These are phyloP conservation scores for Rosa lucieae DNA, from an alignment of 306 rosid genomes.

Conservation along the genomic window DNA sequence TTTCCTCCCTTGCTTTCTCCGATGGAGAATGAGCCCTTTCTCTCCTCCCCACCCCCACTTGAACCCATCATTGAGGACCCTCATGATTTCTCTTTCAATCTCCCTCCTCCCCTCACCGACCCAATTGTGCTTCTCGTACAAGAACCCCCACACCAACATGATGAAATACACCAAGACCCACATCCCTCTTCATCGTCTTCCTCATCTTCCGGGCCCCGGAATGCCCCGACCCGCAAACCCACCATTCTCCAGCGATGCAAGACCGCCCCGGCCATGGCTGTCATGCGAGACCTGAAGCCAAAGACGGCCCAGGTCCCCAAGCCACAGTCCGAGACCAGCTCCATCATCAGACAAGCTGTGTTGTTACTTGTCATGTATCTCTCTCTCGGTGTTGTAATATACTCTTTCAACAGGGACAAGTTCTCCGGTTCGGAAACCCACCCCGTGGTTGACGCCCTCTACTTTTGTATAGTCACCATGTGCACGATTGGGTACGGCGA, in stretches of 20 bases:
- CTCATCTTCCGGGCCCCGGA: background rate
- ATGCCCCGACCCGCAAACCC: slow-evolving; percentile 34
- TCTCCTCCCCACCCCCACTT: slow-evolving; percentile 32
- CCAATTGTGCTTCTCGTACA: slow-evolving; percentile 14
- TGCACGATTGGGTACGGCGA: slow-evolving; percentile 89
- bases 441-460: slow-evolving; percentile 77
- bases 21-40: slow-evolving; percentile 60
- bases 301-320: slow-evolving; percentile 40
- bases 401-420: slow-evolving; percentile 54
- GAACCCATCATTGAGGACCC: slow-evolving; percentile 21
- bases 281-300: slow-evolving; percentile 41
- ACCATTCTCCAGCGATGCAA: slow-evolving; percentile 54
- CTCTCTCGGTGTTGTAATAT: slow-evolving; percentile 57
- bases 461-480: slow-evolving; percentile 80
- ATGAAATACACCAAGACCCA: slow-evolving; percentile 14
- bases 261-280: slow-evolving; percentile 76
- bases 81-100: slow-evolving; percentile 27
- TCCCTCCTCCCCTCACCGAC: slow-evolving; percentile 40
- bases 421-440: slow-evolving; percentile 70
- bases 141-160: slow-evolving; percentile 9
- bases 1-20: background rate
- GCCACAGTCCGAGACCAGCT: slow-evolving; percentile 44
- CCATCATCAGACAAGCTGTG: slow-evolving; percentile 61
- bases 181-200: slow-evolving; percentile 37
- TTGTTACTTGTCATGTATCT: slow-evolving; percentile 54